A percentile compares a stretch with the other conserved stretches of the same genome.
phyloP scores from a whole-genome alignment of 2,329 filamentous ascomycete genomes.

The Xylariomycetidae sp. region DNA sequence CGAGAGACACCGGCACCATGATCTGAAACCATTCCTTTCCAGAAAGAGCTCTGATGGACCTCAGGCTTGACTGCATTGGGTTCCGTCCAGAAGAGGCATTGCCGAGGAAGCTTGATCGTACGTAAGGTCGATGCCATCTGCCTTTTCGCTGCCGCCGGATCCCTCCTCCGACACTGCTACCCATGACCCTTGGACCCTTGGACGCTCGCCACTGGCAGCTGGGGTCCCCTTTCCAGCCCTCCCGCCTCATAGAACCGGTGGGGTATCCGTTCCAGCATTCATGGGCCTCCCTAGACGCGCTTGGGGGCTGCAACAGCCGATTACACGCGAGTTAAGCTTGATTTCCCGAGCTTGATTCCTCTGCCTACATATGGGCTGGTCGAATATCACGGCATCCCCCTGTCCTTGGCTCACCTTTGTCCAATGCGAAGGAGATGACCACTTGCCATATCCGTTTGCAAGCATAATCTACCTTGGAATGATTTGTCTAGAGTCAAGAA shows the following conservation, averaged over 20 bases:
- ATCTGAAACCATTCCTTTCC: slow-evolving; percentile 27
- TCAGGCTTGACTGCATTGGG: slow-evolving; percentile 17
- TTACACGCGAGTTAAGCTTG: too few species aligned
- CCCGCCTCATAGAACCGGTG: slow-evolving; percentile 27
- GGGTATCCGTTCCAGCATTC: slow-evolving; percentile 19
- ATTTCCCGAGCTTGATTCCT: too few species aligned
- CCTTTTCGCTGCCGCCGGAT: slow-evolving; percentile 20
- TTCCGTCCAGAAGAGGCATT: slow-evolving; percentile 2
- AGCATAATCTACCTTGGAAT: slow-evolving; percentile 20
- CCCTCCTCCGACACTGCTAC: too few species aligned
- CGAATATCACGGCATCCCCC: too few species aligned
- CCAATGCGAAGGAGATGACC: slow-evolving; percentile 20
- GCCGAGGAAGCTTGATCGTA: too few species aligned
- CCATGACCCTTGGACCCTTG: too few species aligned
- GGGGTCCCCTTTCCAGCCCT: slow-evolving; percentile 21
- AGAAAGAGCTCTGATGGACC: slow-evolving; percentile 13
- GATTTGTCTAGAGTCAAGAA: slow-evolving; percentile 20
- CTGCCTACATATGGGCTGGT: too few species aligned
- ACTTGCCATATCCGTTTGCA: slow-evolving; percentile 28
- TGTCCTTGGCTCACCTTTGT: slow-evolving; percentile 12
- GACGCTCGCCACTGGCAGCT: slow-evolving; percentile 10
- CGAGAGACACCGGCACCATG: slow-evolving; percentile 23
- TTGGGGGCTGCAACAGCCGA: too few species aligned
- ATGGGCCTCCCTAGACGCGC: too few species aligned
- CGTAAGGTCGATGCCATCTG: slow-evolving; percentile 20